Conservation (phyloP, 139 green algal species). For the Chlamydomonas sp. region DNA sequence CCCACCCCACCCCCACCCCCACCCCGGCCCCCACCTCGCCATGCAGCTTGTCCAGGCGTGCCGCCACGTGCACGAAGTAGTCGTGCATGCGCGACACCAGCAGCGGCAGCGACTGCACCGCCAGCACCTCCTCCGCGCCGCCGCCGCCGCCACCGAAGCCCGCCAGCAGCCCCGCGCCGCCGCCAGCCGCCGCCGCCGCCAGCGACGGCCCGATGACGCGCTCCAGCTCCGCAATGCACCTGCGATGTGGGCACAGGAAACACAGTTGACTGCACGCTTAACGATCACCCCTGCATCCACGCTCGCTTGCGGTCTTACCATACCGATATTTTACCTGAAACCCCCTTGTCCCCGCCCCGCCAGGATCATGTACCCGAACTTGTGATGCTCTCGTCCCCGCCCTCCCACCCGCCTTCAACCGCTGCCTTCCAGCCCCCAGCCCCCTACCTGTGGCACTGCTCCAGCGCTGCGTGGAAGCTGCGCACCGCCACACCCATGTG, state of each 20-base stretch:
- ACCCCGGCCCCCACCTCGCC: conserved; percentile 24
- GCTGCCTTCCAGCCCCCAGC: too few species aligned
- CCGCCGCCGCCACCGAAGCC: neutral
- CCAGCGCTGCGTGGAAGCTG: conserved; percentile 41
- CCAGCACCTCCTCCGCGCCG: neutral
- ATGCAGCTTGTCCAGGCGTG: conserved; percentile 54
- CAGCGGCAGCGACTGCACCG: conserved; percentile 35
- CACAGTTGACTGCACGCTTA: too few species aligned
- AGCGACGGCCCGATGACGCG: conserved; percentile 26
- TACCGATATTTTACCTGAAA: too few species aligned
- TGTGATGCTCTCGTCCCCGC: too few species aligned
- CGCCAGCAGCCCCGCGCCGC: conserved; percentile 15
- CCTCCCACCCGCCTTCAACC: too few species aligned
- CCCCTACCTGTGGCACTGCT: conserved; percentile 36
- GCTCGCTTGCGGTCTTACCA: too few species aligned
- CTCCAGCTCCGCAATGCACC: conserved; percentile 48
- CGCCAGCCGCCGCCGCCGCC: neutral
- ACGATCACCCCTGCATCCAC: too few species aligned
- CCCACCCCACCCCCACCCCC: conserved; percentile 13
- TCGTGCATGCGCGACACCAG: conserved; percentile 57
- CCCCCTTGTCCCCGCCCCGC: too few species aligned
- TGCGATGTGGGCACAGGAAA: neutral
- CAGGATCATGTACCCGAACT: too few species aligned
- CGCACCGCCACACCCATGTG: conserved; percentile 39
- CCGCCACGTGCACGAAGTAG: conserved; percentile 63